Base-by-base conservation (phyloP, 108 stramenopile genomes). In the Fistulifera pelliculosa region DNA sequence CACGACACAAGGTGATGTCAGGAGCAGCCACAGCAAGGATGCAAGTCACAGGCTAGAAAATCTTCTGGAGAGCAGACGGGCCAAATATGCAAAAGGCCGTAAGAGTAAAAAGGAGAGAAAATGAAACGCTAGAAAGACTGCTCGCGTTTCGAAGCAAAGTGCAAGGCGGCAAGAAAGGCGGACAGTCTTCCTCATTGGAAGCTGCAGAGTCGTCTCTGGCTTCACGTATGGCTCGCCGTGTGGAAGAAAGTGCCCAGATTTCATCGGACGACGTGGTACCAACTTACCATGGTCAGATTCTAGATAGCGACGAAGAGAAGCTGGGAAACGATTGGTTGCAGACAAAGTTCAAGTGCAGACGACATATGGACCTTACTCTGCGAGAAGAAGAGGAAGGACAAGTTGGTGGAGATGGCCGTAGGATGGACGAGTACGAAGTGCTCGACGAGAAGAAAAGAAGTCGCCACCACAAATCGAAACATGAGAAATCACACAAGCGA, bases 331-430 rank as follows among this genome's bases (percentile, higher is more conserved):
- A 58, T 40, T 94, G 93, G 93, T 66, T 85, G 62, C 54, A 44
- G 41, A 80, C 87, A 10, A 76, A 56, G 44, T 86, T 94, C 67
- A 81, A 85, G 54, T 94, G 89, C 56, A 75, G 71, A 41, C 48
- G 61, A 40, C 93, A 94, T 62, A 69, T 85, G 41, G 89, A 91
- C 51, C 65, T 73, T 41, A 60, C 61, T 40, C 71, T 76, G 10
- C 64, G 67, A 47, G 45, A 47, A 40, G 47, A 41, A 12, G 49
- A 47, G 19, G 66, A 60, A 15, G 54, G 57, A 27, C 49, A 51
- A n/a, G 42, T 61, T 28, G 90, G 79, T 13, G 84, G 77, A 18
- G 90, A 92, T 73, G 85, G 85, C 2, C 66, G 83, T 27, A 51
- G 45, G 40, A 27, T 59, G 13, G 91, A 93, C 48, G 87, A 93